Evolutionary conservation across 257 asterid genomes (phyloP), one percentile per base, ranked within the genome.

Genomic region (Capsicum rhomboideum): DNA sequence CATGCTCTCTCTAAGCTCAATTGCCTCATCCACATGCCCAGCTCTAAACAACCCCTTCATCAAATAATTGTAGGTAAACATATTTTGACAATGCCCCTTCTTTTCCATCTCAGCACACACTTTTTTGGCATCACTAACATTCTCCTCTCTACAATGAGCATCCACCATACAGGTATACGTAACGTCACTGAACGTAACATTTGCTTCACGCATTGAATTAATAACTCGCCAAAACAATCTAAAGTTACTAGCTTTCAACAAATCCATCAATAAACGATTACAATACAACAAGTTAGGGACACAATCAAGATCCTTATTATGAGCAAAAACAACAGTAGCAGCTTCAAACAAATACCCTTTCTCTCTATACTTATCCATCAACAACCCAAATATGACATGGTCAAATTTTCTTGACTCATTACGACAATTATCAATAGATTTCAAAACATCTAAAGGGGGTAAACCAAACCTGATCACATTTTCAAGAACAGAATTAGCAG

Each of bases 221-320:
- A 37, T 72, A 11, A 85, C 80, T 75, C 29, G 83, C 88, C 88
- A 85, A 85, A 85, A 85, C 83, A 85, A 23, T 23, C 16, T 71
- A 4, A 85, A 37, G 44, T 28, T 77, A 40, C 72, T 55, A 42
- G 2, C 72, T 53, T 82, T 74, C 75, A 82, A 42, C 53, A 85
- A 26, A 82, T 85, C 85, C 21, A 50, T 64, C 81, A 82, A 37
- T 14, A 85, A 75, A 18, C 9, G 49, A 69, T 85, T 75, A 69
- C 74, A 82, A 50, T 46, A 42, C 23, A 59, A 74, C 78, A 83
- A 75, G 54, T 56, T 63, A 40, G 85, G 85, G 11, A 64, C 20
- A 18, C 78, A 82, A 44, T 74, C 50, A 34, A 58, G 64, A 21
- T 74, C 83, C 26, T 14, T 26, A 68, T n/a, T 34, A 77, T 8